Base-by-base conservation (phyloP, 495 filamentous ascomycete species). In the Penicillium taxi region DNA sequence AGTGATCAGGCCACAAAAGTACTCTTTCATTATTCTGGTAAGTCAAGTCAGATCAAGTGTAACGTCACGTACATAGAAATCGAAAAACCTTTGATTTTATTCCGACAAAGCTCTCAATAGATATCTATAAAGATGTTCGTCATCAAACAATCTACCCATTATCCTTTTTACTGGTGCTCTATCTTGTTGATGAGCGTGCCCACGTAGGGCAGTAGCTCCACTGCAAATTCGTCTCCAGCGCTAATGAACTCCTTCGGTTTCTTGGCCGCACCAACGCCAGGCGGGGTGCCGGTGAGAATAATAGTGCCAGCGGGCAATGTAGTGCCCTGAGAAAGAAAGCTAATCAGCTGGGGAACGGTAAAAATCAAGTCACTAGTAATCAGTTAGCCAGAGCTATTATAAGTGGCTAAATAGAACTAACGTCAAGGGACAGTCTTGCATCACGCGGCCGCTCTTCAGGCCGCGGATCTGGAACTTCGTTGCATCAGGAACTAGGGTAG, bases 271-370 rank as follows among this genome's bases (percentile, higher is more conserved):
- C 68, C 68, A 14, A 72, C 65, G 7, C 68, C 68, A 7, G 66
- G 58, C 2, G 75, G 75, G 48, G 86, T 93, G 37, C 86, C 86
- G n/a, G 86, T 90, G 41, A 88, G 78, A 35, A 93, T 86, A 28
- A 90, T 46, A 44, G 87, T 85, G 6, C 86, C 86, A 1, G 82
- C 81, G n/a, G 82, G 56, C 23, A 90, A 55, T 5, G 85, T 89
- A 17, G 83, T 86, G 21, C 84, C 84, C 55, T 80, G 82, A 36
- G 75, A 79, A 17, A 93, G 60, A 53, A 87, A 85, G 14, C 75
- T 67, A 52, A 91, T 76, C 6, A 81, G 82, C 56, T 84, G 67
- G 18, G 71, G 77, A 7, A 90, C 79, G 39, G 67, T 70, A 60
- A 90, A 93, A 39, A 90, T 82, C 73, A 87, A 75, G 54, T 90